A percentile compares a stretch with the other conserved stretches of the same genome.
These are phyloP conservation scores for Crithidia expoeki DNA, from an alignment of 208 protist species.

Conservation along the genomic window DNA sequence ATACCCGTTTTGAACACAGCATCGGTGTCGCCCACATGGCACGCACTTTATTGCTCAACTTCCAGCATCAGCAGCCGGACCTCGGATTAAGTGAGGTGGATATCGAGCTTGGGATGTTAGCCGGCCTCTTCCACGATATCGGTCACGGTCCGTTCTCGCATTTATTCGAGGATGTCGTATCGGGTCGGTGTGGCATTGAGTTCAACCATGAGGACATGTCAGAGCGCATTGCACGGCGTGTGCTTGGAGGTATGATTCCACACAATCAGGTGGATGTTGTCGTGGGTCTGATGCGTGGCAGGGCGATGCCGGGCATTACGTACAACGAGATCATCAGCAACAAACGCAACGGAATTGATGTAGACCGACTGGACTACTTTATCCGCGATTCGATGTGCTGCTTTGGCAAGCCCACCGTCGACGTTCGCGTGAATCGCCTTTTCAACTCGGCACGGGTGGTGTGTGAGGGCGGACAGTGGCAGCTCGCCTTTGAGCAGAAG, in stretches of 20 bases:
- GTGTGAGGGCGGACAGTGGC: constrained; percentile 78
- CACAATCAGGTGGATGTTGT: constrained; percentile 65
- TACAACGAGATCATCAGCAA: constrained; percentile 89
- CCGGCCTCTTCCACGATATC: constrained; percentile 95
- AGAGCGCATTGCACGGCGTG: constrained; percentile 60
- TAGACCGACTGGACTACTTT: constrained; percentile 98
- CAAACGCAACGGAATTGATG: constrained; percentile 95
- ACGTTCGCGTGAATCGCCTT: constrained; percentile 86
- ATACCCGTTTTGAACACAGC: constrained; percentile 97
- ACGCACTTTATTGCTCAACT: constrained; percentile 70
- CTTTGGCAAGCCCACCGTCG: constrained; percentile 88
- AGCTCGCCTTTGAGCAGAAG: constrained; percentile 84
- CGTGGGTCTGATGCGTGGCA: constrained; percentile 69
- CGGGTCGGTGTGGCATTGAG: constrained; percentile 54
- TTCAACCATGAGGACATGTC: constrained; percentile 92
- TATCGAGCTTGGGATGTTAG: constrained; percentile 87
- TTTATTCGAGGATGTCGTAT: constrained; percentile 94
- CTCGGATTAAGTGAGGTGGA: constrained; percentile 89
- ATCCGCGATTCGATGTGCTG: constrained; percentile 93
- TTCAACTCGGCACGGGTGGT: constrained; percentile 85
- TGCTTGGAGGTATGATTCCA: constrained; percentile 51
- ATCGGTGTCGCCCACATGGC: constrained; percentile 95
- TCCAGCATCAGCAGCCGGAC: constrained; percentile 89
- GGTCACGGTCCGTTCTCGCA: constrained; percentile 98
- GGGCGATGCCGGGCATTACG: constrained; percentile 29